These are phyloP conservation scores for Gaultheria prostrata DNA, from an alignment of 148 eudicot genomes.

Conservation along the genomic window DNA sequence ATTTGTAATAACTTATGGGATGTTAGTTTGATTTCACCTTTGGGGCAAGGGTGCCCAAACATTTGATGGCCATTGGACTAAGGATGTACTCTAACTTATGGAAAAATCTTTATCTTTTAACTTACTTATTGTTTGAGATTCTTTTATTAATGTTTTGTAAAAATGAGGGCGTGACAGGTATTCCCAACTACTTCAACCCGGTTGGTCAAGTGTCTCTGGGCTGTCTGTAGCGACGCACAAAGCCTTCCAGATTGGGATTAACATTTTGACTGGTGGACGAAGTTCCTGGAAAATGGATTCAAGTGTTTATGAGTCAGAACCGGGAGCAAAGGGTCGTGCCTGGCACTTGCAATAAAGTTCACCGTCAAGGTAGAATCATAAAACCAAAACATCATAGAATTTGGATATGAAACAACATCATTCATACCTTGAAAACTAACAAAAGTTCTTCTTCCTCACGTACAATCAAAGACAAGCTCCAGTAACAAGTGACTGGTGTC, in stretches of 20 bases:
- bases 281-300: conserved; percentile 43
- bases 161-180: too few relatives aligned
- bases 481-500: conserved; percentile 91
- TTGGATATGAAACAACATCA: too few relatives aligned
- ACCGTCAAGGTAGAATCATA: not conserved
- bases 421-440: conserved; percentile 80
- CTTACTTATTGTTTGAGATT: too few relatives aligned
- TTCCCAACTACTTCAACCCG: not conserved
- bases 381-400: not conserved
- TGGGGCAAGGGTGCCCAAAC: too few relatives aligned
- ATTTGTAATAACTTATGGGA: too few relatives aligned
- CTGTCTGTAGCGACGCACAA: conserved; percentile 47
- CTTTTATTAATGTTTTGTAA: too few relatives aligned
- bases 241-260: conserved; percentile 74
- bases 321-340: not conserved
- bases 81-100: too few relatives aligned
- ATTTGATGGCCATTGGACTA: too few relatives aligned
- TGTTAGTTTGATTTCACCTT: too few relatives aligned
- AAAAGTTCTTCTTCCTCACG: conserved; percentile 65
- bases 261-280: conserved; percentile 68
- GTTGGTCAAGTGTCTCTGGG: conserved; percentile 3
- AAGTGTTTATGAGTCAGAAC: not conserved
- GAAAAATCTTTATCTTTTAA: too few relatives aligned
- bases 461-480: conserved; percentile 78
- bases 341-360: not conserved